Conservation (phyloP, 2,329 filamentous ascomycete genomes). For the Alternaria ethzedia region DNA sequence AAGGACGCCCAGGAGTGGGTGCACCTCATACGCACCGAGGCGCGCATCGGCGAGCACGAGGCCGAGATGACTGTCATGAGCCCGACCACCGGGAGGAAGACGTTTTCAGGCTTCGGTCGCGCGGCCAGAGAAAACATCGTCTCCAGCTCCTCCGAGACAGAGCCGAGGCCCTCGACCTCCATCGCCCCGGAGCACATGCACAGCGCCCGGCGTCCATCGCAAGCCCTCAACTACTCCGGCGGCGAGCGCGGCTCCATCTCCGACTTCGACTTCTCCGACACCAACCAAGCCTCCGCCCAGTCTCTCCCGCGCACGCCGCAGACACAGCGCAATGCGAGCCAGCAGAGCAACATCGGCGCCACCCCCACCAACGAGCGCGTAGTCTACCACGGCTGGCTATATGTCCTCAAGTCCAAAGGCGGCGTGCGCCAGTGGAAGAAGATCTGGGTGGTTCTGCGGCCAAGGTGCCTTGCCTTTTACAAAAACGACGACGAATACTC, state of each 20-base stretch:
- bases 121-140: slow-evolving; percentile 35
- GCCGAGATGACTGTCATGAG: slow-evolving; percentile 80
- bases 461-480: slow-evolving; percentile 85
- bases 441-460: slow-evolving; percentile 88
- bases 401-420: slow-evolving; percentile 80
- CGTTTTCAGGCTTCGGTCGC: slow-evolving; percentile 52
- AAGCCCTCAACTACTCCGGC: slow-evolving; percentile 67
- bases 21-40: slow-evolving; percentile 76
- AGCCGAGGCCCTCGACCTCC: slow-evolving; percentile 40
- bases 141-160: slow-evolving; percentile 57
- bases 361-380: slow-evolving; percentile 77
- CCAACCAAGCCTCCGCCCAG: slow-evolving; percentile 62
- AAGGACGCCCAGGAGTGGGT: slow-evolving; percentile 88
- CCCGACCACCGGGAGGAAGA: slow-evolving; percentile 61
- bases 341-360: slow-evolving; percentile 61
- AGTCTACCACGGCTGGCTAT: slow-evolving; percentile 92
- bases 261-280: slow-evolving; percentile 88
- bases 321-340: slow-evolving; percentile 63
- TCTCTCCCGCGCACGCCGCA: slow-evolving; percentile 36
- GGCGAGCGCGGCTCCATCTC: slow-evolving; percentile 79
- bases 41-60: slow-evolving; percentile 86
- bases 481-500: slow-evolving; percentile 92
- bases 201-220: slow-evolving; percentile 63
- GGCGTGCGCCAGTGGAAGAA: slow-evolving; percentile 94
- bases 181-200: slow-evolving; percentile 39